Evolutionary conservation across 139 green algal genomes (phyloP).

Genomic region (Chlamydomonas sphaeroides): DNA sequence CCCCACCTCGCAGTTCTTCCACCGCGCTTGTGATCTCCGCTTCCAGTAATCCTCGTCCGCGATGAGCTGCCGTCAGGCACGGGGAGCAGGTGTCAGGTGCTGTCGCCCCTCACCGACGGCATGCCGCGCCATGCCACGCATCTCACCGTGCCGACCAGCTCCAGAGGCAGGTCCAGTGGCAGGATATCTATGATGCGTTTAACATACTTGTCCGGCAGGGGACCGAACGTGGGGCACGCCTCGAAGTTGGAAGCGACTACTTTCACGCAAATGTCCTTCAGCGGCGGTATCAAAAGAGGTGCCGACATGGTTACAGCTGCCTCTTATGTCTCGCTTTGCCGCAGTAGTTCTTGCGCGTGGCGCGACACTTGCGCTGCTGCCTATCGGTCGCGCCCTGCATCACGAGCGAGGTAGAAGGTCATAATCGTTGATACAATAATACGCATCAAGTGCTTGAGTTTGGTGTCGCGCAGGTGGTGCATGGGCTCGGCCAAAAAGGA

Average conservation of each 20-base stretch:
- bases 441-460: too few species aligned
- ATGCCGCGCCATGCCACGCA: neutral
- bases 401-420: too few species aligned
- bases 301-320: slow-evolving; percentile 38
- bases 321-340: too few species aligned
- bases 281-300: slow-evolving; percentile 14
- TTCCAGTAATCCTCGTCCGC: slow-evolving; percentile 83
- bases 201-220: slow-evolving; percentile 60
- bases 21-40: slow-evolving; percentile 58
- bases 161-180: slow-evolving; percentile 74
- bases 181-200: slow-evolving; percentile 69
- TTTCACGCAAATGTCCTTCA: slow-evolving; percentile 70
- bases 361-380: too few species aligned
- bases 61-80: too few species aligned
- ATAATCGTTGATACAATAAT: too few species aligned
- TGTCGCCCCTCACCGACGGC: neutral
- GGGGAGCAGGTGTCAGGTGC: too few species aligned
- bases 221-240: slow-evolving; percentile 57
- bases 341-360: too few species aligned
- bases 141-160: slow-evolving; percentile 74
- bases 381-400: too few species aligned
- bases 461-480: too few species aligned
- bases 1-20: slow-evolving; percentile 75
- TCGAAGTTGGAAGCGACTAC: slow-evolving; percentile 72
- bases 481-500: too few species aligned